Percentiles rank a stretch among this genome's conserved stretches.
phyloP scores from a whole-genome alignment of 441 rosid species.

The Euphorbia neoarborescens region DNA sequence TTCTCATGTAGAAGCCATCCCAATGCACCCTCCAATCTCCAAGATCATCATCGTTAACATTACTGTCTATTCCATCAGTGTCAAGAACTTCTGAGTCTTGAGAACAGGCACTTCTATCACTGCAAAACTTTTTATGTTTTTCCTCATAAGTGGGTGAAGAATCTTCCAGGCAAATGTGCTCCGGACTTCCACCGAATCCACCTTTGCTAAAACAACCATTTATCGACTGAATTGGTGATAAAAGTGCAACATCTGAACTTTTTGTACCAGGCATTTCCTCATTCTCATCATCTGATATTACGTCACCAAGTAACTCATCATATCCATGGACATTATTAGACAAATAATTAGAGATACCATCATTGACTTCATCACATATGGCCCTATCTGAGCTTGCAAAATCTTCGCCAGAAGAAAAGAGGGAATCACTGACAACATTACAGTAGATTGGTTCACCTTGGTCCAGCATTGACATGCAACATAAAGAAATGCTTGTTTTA shows the following conservation, averaged over 20 bases:
- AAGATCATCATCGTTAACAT: conserved; percentile 21
- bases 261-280: conserved; percentile 15
- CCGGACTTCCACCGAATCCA: conserved; percentile 23
- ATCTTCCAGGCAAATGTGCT: conserved; percentile 21
- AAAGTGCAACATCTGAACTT: conserved; percentile 27
- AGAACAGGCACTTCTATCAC: conserved; percentile 19
- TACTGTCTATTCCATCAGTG: conserved; percentile 22
- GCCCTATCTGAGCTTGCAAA: conserved; percentile 21
- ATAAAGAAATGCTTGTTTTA: conserved; percentile 38
- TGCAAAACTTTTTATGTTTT: conserved; percentile 16
- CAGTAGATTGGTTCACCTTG: conserved; percentile 40
- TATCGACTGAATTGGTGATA: conserved; percentile 20
- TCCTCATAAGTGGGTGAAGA: conserved; percentile 18
- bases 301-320: conserved; percentile 17
- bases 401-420: conserved; percentile 18
- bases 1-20: conserved; percentile 64
- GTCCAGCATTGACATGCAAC: conserved; percentile 40
- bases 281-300: conserved; percentile 21
- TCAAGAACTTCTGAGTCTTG: conserved; percentile 24
- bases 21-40: conserved; percentile 65
- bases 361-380: conserved; percentile 14
- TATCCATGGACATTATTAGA: conserved; percentile 14
- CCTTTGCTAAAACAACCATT: conserved; percentile 21
- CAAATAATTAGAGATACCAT: conserved; percentile 21
- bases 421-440: conserved; percentile 36